phyloP scores from a whole-genome alignment of 106 monocot species.

The Dactylorhiza incarnata region DNA sequence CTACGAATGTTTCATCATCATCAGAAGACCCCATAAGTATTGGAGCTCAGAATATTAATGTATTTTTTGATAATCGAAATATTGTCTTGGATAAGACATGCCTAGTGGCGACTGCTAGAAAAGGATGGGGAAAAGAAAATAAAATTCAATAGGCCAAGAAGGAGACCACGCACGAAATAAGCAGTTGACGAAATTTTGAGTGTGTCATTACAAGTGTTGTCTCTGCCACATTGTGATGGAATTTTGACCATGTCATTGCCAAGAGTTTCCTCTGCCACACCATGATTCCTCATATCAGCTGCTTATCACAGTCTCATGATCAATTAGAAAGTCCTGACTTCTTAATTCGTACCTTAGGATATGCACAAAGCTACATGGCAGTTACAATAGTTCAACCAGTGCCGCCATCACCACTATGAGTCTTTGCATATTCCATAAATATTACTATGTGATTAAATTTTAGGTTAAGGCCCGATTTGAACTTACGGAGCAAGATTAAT shows the following conservation, averaged over 20 bases:
- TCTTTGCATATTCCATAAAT: neutral
- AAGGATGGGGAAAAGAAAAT: neutral
- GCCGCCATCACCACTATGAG: neutral
- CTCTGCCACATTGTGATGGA: too few relatives aligned
- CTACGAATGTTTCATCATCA: neutral
- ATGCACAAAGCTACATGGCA: neutral
- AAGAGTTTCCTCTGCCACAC: too few relatives aligned
- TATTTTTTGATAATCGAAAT: neutral
- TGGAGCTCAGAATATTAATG: neutral
- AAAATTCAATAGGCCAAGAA: neutral
- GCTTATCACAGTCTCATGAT: too few relatives aligned
- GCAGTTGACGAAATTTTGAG: too few relatives aligned
- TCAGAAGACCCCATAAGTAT: neutral
- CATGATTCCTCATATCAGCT: too few relatives aligned
- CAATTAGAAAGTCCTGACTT: too few relatives aligned
- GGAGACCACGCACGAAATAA: neutral
- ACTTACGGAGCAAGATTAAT: too few relatives aligned
- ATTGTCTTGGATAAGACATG: neutral
- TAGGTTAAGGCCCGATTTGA: too few relatives aligned
- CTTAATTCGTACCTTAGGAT: neutral
- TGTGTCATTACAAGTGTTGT: too few relatives aligned
- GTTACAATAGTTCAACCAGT: neutral
- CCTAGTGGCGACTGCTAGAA: neutral
- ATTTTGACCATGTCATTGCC: too few relatives aligned
- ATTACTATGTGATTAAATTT: neutral